These are phyloP conservation scores for Penicillium sp. DNA, from an alignment of 2,329 filamentous ascomycete genomes.

Conservation along the genomic window DNA sequence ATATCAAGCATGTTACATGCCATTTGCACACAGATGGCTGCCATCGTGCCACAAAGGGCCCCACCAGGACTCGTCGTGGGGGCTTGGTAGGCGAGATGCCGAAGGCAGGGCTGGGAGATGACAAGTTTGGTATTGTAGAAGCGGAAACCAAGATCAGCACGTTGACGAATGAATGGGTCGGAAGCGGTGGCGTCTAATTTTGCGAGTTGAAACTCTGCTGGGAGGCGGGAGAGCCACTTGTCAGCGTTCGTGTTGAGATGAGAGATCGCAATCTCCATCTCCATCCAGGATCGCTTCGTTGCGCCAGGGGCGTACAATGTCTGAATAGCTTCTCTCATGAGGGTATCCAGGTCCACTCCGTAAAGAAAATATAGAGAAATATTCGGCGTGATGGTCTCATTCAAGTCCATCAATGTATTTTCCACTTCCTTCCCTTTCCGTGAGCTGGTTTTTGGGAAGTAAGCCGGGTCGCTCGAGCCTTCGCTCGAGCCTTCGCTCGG, in stretches of 20 bases:
- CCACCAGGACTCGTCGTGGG: constrained; percentile 31
- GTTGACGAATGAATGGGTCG: constrained; percentile 36
- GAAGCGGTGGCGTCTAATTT: constrained; percentile 30
- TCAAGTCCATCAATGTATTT: constrained; percentile 30
- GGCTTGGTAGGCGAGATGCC: constrained; percentile 39
- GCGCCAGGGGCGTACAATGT: constrained; percentile 45
- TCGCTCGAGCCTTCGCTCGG: constrained; percentile 9
- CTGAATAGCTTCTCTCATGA: constrained; percentile 43
- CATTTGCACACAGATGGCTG: constrained; percentile 41
- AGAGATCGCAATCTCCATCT: constrained; percentile 43
- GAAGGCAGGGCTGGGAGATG: constrained; percentile 50
- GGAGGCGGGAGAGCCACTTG: constrained; percentile 44
- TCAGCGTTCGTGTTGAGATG: constrained; percentile 42
- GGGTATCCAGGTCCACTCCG: constrained; percentile 41
- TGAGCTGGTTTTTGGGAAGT: neutral
- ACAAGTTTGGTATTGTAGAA: constrained; percentile 50
- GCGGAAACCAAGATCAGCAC: constrained; percentile 44
- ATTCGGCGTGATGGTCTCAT: constrained; percentile 41
- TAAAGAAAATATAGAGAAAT: constrained; percentile 46
- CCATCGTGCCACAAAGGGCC: constrained; percentile 40
- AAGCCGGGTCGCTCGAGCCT: neutral
- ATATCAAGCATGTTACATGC: constrained; percentile 41
- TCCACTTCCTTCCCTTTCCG: constrained; percentile 24
- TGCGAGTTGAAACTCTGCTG: constrained; percentile 42
- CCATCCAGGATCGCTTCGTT: constrained; percentile 39